A percentile compares a stretch with the other conserved stretches of the same genome.
phyloP scores from a whole-genome alignment of 1,284 basidiomycete species.

The Trametes polyzona region DNA sequence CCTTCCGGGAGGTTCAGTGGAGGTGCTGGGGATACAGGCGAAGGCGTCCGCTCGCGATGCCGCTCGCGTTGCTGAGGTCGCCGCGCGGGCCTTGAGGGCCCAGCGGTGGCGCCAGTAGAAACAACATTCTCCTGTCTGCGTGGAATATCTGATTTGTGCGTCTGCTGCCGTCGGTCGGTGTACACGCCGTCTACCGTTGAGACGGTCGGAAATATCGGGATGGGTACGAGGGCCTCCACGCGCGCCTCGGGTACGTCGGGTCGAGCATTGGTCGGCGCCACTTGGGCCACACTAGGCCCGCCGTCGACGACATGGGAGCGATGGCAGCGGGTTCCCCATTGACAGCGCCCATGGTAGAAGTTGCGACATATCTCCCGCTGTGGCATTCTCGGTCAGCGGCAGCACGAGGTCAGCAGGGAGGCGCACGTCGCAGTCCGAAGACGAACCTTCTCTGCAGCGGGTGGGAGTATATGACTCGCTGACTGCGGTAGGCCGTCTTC shows the following conservation, averaged over 20 bases:
- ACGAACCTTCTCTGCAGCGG: constrained; percentile 1
- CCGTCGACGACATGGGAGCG: constrained; percentile 9
- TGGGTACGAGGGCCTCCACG: background rate
- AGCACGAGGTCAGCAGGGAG: background rate
- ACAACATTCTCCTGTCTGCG: no score
- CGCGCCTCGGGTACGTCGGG: background rate
- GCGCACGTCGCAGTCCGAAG: background rate
- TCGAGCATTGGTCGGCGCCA: background rate
- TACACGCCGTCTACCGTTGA: constrained; percentile 1
- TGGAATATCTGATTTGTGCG: background rate
- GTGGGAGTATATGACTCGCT: background rate
- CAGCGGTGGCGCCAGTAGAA: no score
- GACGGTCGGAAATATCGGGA: background rate
- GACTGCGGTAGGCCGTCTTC: constrained; percentile 13
- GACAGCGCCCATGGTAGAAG: constrained; percentile 16
- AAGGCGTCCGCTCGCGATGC: background rate
- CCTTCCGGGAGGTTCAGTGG: no score
- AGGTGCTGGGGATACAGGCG: background rate
- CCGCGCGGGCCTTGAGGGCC: no score
- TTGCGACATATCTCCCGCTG: constrained; percentile 18
- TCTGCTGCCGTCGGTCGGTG: background rate
- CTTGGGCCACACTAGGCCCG: background rate
- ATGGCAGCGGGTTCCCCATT: constrained; percentile 11
- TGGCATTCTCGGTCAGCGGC: constrained; percentile 1
- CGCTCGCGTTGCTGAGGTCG: background rate